Percentiles rank a stretch among this genome's conserved stretches.
Conservation (phyloP, 768 basidiomycete genomes). For the Russula olivacea region DNA sequence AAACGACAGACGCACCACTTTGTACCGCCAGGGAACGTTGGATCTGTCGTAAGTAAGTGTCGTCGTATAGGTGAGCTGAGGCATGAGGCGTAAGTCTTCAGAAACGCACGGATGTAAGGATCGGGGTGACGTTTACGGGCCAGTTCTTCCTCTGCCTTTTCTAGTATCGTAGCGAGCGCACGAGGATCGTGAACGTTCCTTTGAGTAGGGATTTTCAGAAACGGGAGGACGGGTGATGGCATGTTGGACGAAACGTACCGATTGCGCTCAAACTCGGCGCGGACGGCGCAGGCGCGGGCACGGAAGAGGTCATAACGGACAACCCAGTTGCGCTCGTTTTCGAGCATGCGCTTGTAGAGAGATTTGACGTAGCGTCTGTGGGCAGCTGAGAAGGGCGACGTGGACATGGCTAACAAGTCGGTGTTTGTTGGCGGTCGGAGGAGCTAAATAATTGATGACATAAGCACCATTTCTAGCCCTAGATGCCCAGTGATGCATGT, state of each 20-base stretch:
- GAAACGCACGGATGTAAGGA: slow-evolving; percentile 70
- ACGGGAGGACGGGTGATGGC: slow-evolving; percentile 17
- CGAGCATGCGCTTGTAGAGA: slow-evolving; percentile 81
- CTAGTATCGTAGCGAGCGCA: slow-evolving; percentile 67
- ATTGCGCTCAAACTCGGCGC: slow-evolving; percentile 91
- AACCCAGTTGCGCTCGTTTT: slow-evolving; percentile 87
- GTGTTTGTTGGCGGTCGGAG: background rate
- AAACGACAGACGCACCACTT: slow-evolving; percentile 71
- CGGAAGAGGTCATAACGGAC: slow-evolving; percentile 84
- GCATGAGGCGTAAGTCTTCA: background rate
- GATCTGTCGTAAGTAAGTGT: slow-evolving; percentile 42
- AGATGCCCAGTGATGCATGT: too few relatives aligned
- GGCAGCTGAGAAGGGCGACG: slow-evolving; percentile 60
- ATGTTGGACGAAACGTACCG: slow-evolving; percentile 44
- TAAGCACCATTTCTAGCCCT: background rate
- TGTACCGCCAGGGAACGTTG: slow-evolving; percentile 83
- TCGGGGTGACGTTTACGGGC: slow-evolving; percentile 75
- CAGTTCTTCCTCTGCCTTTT: slow-evolving; percentile 72
- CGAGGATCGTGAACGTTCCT: slow-evolving; percentile 85
- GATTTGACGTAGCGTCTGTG: slow-evolving; percentile 87
- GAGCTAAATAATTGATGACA: background rate
- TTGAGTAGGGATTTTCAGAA: background rate
- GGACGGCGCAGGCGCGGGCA: slow-evolving; percentile 72
- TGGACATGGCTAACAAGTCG: slow-evolving; percentile 43
- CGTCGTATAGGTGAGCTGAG: slow-evolving; percentile 1